Evolutionary conservation across 2,329 filamentous ascomycete genomes (phyloP), one percentile per base, ranked within the genome.

Genomic region (Diaporthe nobilis): DNA sequence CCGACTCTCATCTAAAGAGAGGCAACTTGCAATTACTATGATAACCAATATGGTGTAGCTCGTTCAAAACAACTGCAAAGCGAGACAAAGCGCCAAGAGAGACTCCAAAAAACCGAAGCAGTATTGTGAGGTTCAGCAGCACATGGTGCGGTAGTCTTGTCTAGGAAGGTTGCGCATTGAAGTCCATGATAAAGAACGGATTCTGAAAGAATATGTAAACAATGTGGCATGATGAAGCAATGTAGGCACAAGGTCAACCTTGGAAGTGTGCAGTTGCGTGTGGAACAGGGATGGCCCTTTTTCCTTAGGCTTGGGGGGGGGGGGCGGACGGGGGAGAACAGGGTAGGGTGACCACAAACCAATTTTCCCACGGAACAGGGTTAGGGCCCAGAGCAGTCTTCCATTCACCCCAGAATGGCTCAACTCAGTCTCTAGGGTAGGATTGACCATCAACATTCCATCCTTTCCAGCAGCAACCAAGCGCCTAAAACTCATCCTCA

Each of bases 291-390:
- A 22, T 49, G 20, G 44, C 1, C 20, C 20, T 44, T 17, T 44
- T 44, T 12, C 4, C 4, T 17, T 20, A 15, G 1, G 10, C 0
- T 3, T 3, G 0, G 34, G n/a, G n/a, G n/a, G n/a, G n/a, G n/a
- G n/a, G n/a, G n/a, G n/a, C n/a, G n/a, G n/a, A n/a, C n/a, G n/a
- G n/a, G n/a, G n/a, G n/a, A n/a, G n/a, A n/a, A n/a, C n/a, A n/a
- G n/a, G n/a, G n/a, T n/a, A n/a, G n/a, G n/a, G n/a, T n/a, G n/a
- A n/a, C n/a, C n/a, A n/a, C n/a, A n/a, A n/a, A n/a, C n/a, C n/a
- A n/a, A n/a, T n/a, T n/a, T n/a, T n/a, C n/a, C n/a, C n/a, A n/a
- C n/a, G n/a, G n/a, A n/a, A n/a, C n/a, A n/a, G n/a, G n/a, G n/a
- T n/a, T n/a, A n/a, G n/a, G n/a, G n/a, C n/a, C n/a, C n/a, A n/a